Base-by-base conservation (phyloP, 768 basidiomycete species). In the Rhodotorula babjevae region DNA sequence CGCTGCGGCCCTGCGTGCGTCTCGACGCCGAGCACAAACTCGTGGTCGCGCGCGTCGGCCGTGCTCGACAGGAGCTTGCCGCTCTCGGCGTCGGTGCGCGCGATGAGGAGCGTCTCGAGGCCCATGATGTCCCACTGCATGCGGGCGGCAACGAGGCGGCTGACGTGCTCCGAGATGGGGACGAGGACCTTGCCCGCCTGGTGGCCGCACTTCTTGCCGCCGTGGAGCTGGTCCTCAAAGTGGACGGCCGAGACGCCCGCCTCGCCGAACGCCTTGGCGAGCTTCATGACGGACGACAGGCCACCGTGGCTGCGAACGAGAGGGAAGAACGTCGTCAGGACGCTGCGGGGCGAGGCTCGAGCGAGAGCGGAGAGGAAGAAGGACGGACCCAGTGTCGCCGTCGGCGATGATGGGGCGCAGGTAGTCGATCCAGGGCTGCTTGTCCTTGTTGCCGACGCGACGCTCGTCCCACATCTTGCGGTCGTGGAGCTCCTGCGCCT, bases 201-300 rank as follows among this genome's bases (percentile, higher is more conserved):
- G 83, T 93, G 92, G 40, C 92, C 91, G 80, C 92, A 92, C 86
- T 96, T 94, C 83, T 96, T 96, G 40, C 91, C 91, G 44, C 94
- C 94, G 74, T 94, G 91, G 14, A 95, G 84, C 79, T 95, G 92
- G 81, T 97, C 94, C 80, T 97, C 94, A 31, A 96, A 81, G 81
- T 97, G 94, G 61, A 97, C 90, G 25, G 86, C 94, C 16, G 93
- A 86, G 23, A 91, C 90, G 36, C 94, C 93, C 86, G 90, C 89
- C 83, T 96, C 94, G n/a, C 91, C 93, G 77, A 97, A 95, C 31
- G 93, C 84, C 79, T 96, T 97, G 50, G 87, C 87, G 15, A 97
- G 85, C 82, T 96, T 97, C 90, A 97, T 92, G 63, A 95, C 90
- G 23, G 92, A 86, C 29, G 92, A 92, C n/a, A 89, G 84, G 27